These are phyloP conservation scores for Trichoderma sp. DNA, from an alignment of 2,329 filamentous ascomycete genomes.

Conservation along the genomic window DNA sequence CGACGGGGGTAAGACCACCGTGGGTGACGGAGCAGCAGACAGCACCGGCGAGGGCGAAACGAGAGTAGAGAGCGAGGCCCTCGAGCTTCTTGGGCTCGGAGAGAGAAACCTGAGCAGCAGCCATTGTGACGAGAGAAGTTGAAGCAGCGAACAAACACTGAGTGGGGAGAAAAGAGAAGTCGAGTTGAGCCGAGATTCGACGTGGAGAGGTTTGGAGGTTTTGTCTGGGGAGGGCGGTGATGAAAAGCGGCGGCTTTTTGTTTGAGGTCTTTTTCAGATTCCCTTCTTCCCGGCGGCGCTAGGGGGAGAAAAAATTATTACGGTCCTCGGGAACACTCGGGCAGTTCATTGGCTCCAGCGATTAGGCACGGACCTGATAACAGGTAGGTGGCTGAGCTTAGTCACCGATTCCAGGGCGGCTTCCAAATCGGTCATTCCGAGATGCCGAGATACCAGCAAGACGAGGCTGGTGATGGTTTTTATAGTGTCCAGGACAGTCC, in stretches of 20 bases:
- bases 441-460: neutral
- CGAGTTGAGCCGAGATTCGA: slow-evolving; percentile 2
- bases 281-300: slow-evolving; percentile 8
- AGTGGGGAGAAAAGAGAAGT: slow-evolving; percentile 1
- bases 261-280: slow-evolving; percentile 21
- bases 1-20: slow-evolving; percentile 93
- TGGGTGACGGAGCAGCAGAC: slow-evolving; percentile 98
- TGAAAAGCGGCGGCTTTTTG: slow-evolving; percentile 17
- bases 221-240: slow-evolving; percentile 11
- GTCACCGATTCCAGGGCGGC: neutral
- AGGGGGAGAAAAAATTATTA: slow-evolving; percentile 17
- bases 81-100: slow-evolving; percentile 43
- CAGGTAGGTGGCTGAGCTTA: slow-evolving; percentile 4
- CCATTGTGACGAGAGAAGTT: slow-evolving; percentile 14
- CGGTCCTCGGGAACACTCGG: slow-evolving; percentile 18
- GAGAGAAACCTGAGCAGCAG: slow-evolving; percentile 20
- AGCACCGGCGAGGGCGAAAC: slow-evolving; percentile 95
- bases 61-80: slow-evolving; percentile 75
- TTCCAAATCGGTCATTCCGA: slow-evolving; percentile 2
- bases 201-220: slow-evolving; percentile 15
- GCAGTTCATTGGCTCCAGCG: neutral
- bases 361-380: neutral
- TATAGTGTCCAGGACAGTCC: neutral
- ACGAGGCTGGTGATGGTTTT: neutral
- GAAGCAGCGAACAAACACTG: slow-evolving; percentile 10